phyloP scores from a whole-genome alignment of 2,329 filamentous ascomycete species.

The Fusarium tanahbumbuense region DNA sequence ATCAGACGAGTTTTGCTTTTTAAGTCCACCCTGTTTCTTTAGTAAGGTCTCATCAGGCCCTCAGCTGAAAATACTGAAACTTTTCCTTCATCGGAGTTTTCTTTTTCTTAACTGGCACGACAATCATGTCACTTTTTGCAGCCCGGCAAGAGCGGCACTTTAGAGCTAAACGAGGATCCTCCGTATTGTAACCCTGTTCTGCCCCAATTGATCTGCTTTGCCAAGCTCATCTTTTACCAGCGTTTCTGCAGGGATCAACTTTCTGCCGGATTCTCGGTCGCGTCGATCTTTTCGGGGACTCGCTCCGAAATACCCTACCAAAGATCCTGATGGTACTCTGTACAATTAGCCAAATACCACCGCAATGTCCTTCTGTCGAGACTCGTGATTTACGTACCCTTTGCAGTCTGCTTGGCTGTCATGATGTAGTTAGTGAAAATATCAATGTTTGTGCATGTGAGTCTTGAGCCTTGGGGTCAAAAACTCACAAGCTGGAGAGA shows the following conservation, averaged over 20 bases:
- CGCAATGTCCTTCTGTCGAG: neutral
- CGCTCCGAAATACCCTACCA: neutral
- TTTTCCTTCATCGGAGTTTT: neutral
- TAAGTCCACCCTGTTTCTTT: neutral
- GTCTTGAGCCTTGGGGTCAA: constrained; percentile 14
- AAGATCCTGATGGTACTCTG: neutral
- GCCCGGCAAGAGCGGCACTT: neutral
- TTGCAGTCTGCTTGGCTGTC: constrained; percentile 4
- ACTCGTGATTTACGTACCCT: neutral
- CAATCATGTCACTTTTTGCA: neutral
- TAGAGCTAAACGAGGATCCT: neutral
- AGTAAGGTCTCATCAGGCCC: neutral
- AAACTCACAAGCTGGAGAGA: constrained; percentile 23
- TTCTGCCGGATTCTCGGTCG: neutral
- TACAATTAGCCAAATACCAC: neutral
- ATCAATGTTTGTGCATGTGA: constrained; percentile 15
- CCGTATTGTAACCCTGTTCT: neutral
- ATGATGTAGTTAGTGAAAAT: neutral
- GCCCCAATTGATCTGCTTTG: neutral
- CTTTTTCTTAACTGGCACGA: neutral
- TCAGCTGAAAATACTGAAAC: neutral
- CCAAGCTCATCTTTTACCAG: neutral
- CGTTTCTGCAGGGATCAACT: neutral
- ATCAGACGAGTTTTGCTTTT: neutral
- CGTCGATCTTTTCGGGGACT: constrained; percentile 12